Evolutionary conservation across 371 early-diverging fungal genomes (phyloP).

Genomic region (Polyrhizophydium stewartii): DNA sequence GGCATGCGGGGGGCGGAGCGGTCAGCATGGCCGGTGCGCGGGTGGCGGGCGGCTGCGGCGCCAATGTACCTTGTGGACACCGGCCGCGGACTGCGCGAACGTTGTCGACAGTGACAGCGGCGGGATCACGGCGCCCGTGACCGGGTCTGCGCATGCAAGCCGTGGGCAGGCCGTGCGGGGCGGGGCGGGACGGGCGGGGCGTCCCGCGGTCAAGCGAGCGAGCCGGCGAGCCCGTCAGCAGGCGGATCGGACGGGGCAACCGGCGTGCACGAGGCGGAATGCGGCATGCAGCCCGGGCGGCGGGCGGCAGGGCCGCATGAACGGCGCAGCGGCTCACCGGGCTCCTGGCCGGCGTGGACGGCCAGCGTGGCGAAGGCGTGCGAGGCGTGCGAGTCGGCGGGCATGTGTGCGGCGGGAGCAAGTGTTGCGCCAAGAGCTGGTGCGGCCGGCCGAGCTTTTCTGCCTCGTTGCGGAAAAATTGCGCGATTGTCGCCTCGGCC

Average conservation of each 20-base stretch:
- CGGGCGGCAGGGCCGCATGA: too few species aligned
- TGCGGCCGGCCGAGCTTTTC: too few species aligned
- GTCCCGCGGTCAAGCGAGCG: background rate
- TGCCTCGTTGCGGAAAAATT: too few species aligned
- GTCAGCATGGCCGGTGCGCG: too few species aligned
- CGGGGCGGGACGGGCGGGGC: background rate
- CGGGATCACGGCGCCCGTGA: conserved; percentile 94
- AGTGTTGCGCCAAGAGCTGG: too few species aligned
- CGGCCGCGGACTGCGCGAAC: conserved; percentile 87
- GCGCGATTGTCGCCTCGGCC: too few species aligned
- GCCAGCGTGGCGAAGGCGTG: conserved; percentile 89
- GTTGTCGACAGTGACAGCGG: conserved; percentile 94
- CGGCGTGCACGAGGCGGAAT: too few species aligned
- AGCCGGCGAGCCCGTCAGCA: background rate
- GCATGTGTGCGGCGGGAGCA: too few species aligned
- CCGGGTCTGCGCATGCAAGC: conserved; percentile 19
- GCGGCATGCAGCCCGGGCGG: too few species aligned
- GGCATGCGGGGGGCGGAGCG: conserved; percentile 5
- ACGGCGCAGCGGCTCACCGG: too few species aligned
- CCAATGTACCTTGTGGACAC: conserved; percentile 73
- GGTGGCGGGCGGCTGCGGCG: too few species aligned
- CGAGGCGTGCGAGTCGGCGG: too few species aligned
- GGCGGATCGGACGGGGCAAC: background rate
- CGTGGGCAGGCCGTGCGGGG: background rate
- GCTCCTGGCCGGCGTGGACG: conserved; percentile 86